Evolutionary conservation across 2,329 filamentous ascomycete genomes (phyloP), one percentile per base, ranked within the genome.

Genomic region (Biscogniauxia sp.): DNA sequence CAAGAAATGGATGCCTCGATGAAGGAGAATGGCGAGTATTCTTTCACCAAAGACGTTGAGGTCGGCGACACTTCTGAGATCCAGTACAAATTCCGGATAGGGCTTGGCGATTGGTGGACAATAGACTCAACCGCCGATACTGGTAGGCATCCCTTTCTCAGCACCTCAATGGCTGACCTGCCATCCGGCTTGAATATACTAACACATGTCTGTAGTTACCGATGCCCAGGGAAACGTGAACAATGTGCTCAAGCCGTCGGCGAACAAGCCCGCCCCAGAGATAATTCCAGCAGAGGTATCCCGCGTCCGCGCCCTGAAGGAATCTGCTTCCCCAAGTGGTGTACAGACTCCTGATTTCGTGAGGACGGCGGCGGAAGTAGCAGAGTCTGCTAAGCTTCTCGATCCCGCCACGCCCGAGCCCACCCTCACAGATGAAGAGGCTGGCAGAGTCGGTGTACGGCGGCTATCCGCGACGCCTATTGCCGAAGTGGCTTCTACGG

Each of bases 1-100:
- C 77, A 84, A 53, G 87, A 91, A 75, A 91, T 93, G 88, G 73
- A 83, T 9, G 79, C 75, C 60, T 78, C 77, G 3, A 76, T 77
- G 28, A 79, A 82, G 9, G 75, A 79, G 3, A 76, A 82, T 41
- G 83, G 82, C n/a, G 78, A 87, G 57, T 76, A 85, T 60, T 70
- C 81, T 13, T 93, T 90, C 70, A 79, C 75, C 51, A 85, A 85
- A 60, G 74, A 80, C 0, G 78, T 91, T 52, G 72, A 80, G 41
- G 79, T 84, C 7, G 78, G 84, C 19, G 77, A 83, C 20, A 83
- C 83, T 20, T 81, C 84, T 53, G 82, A 85, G 60, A 85, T 91
- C 65, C 86, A 90, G 69, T 93, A 92, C 81, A 93, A 92, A 74
- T 89, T 93, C 67, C 83, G 88, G 28, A 77, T 90, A 41, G 89